Evolutionary conservation across 1,284 basidiomycete genomes (phyloP).

Genomic region (Bondarzewia mesenterica): DNA sequence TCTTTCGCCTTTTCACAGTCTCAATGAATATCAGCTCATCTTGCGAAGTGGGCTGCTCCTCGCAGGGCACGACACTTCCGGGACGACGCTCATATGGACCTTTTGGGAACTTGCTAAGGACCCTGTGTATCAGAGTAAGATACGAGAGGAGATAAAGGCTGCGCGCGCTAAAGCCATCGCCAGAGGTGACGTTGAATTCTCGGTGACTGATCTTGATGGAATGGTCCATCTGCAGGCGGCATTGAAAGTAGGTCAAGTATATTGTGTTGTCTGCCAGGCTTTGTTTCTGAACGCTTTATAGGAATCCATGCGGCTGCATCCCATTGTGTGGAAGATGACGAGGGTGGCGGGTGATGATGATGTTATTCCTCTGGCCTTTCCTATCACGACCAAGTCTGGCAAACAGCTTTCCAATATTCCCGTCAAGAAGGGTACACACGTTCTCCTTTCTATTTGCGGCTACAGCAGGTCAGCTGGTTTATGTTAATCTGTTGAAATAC

Average conservation of each 20-base stretch:
- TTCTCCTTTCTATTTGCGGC: constrained; percentile 21
- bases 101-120: constrained; percentile 33
- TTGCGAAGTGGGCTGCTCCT: too few relatives aligned
- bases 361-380: constrained; percentile 29
- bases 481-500: neutral
- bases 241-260: constrained; percentile 16
- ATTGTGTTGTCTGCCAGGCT: neutral
- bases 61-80: constrained; percentile 47
- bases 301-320: constrained; percentile 33
- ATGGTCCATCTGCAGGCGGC: constrained; percentile 21
- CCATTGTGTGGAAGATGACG: constrained; percentile 22
- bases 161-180: constrained; percentile 9
- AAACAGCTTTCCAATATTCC: constrained; percentile 24
- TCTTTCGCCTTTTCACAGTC: neutral
- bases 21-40: neutral
- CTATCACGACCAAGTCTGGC: constrained; percentile 24
- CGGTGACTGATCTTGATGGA: constrained; percentile 22
- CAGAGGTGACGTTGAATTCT: constrained; percentile 19
- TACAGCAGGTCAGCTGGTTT: constrained; percentile 24
- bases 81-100: constrained; percentile 33
- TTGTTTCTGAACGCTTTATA: constrained; percentile 5
- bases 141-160: neutral
- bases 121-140: constrained; percentile 27
- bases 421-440: constrained; percentile 27
- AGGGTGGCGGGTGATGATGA: constrained; percentile 25